A percentile compares a stretch with the other conserved stretches of the same genome.
Conservation (phyloP, 1,284 basidiomycete species). For the Kwoniella shivajii region DNA sequence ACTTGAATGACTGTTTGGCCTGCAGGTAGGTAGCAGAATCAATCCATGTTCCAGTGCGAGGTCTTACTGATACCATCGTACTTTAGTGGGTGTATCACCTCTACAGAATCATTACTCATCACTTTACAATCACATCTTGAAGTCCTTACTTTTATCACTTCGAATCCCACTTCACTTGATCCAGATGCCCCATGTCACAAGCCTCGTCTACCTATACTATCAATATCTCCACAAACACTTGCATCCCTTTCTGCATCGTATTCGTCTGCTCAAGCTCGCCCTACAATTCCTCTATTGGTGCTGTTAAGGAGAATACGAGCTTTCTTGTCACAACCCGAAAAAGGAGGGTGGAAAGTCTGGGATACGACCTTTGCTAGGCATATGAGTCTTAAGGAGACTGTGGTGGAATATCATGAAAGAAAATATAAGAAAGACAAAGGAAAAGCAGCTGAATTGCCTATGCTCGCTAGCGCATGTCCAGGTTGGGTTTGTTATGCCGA, state of each 20-base stretch:
- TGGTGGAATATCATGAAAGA: slow-evolving; percentile 78
- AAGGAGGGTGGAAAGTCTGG: slow-evolving; percentile 64
- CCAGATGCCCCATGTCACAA: slow-evolving; percentile 18
- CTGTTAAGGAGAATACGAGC: slow-evolving; percentile 68
- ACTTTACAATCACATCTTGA: slow-evolving; percentile 95
- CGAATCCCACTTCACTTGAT: slow-evolving; percentile 49
- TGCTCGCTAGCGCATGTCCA: slow-evolving; percentile 94
- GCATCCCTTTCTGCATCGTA: slow-evolving; percentile 82
- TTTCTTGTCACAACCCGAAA: slow-evolving; percentile 56
- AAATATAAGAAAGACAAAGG: slow-evolving; percentile 42
- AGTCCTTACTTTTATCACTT: slow-evolving; percentile 73
- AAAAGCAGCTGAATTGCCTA: slow-evolving; percentile 63
- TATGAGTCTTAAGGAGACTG: slow-evolving; percentile 77
- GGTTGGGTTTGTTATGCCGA: slow-evolving; percentile 99
- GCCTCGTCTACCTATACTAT: slow-evolving; percentile 69
- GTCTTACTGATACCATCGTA: not conserved
- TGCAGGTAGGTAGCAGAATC: slow-evolving; percentile 54
- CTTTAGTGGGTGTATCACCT: slow-evolving; percentile 91
- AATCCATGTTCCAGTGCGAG: not conserved
- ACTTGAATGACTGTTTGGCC: slow-evolving; percentile 81
- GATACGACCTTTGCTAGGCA: slow-evolving; percentile 96
- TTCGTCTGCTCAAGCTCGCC: slow-evolving; percentile 43
- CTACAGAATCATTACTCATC: slow-evolving; percentile 94
- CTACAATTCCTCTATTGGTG: slow-evolving; percentile 59
- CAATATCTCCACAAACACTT: slow-evolving; percentile 88